These are phyloP conservation scores for Microthyrium microscopicum DNA, from an alignment of 2,329 filamentous ascomycete genomes.

Conservation along the genomic window DNA sequence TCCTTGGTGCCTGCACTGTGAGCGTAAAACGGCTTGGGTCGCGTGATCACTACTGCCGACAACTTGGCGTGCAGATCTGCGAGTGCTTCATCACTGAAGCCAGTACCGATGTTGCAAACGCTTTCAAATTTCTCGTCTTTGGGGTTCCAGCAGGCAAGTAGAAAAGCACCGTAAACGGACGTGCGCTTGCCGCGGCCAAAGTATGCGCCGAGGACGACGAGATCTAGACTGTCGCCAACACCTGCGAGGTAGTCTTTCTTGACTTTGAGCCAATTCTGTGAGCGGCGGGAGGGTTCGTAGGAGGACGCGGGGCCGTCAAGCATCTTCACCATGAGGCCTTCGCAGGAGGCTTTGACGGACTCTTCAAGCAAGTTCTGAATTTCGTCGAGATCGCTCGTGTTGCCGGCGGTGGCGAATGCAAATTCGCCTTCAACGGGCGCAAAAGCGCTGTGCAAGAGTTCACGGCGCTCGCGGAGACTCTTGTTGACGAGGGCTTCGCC, in stretches of 20 bases:
- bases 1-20: conserved; percentile 75
- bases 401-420: conserved; percentile 68
- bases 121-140: conserved; percentile 73
- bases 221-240: conserved; percentile 86
- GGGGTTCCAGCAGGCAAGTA: conserved; percentile 84
- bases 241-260: conserved; percentile 97
- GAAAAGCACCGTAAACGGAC: conserved; percentile 86
- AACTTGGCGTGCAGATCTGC: conserved; percentile 68
- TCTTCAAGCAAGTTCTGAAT: conserved; percentile 89
- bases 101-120: conserved; percentile 95
- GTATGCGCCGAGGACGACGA: conserved; percentile 91
- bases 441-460: conserved; percentile 59
- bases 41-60: conserved; percentile 64
- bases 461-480: conserved; percentile 65
- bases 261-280: conserved; percentile 95
- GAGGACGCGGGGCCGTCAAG: conserved; percentile 80
- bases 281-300: conserved; percentile 91
- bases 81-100: conserved; percentile 89
- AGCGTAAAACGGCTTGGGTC: conserved; percentile 83
- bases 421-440: conserved; percentile 75
- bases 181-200: conserved; percentile 90
- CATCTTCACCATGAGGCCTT: conserved; percentile 99
- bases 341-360: conserved; percentile 86
- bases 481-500: conserved; percentile 79
- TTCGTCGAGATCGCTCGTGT: conserved; percentile 79